These are phyloP conservation scores for Byssoonygena ceratinophila DNA, from an alignment of 2,329 filamentous ascomycete species.

Conservation along the genomic window DNA sequence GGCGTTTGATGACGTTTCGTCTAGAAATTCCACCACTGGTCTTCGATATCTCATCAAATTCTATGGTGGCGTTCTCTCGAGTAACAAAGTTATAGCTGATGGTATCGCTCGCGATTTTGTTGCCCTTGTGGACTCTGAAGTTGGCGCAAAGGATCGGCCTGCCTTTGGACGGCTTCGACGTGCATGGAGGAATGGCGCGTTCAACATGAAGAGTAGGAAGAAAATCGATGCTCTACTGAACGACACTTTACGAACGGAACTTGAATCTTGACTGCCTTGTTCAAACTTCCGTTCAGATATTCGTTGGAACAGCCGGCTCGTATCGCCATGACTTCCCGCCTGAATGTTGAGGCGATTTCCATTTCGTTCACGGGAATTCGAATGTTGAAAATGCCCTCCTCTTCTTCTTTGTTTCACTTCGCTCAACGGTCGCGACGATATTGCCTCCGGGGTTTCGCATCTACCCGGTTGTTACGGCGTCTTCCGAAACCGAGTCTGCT, in stretches of 20 bases:
- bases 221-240: conserved; percentile 45
- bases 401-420: not conserved
- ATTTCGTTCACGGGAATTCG: not conserved
- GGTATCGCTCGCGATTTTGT: conserved; percentile 46
- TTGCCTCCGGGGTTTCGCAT: not conserved
- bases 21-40: conserved; percentile 45
- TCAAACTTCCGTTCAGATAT: not conserved
- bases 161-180: conserved; percentile 44
- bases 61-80: conserved; percentile 50
- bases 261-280: conserved; percentile 35
- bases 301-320: not conserved
- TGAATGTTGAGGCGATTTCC: not conserved
- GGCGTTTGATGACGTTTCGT: conserved; percentile 53
- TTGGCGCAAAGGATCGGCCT: conserved; percentile 30
- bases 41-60: conserved; percentile 55
- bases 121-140: conserved; percentile 43
- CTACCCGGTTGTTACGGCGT: not conserved
- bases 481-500: not conserved
- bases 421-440: not conserved
- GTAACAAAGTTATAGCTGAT: conserved; percentile 40
- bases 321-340: not conserved
- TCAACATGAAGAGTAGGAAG: conserved; percentile 48
- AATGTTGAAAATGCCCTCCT: not conserved
- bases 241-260: conserved; percentile 41
- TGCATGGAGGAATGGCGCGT: conserved; percentile 45